Base-by-base conservation (phyloP, 139 green algal species). In the Chlamydomonas sp. region DNA sequence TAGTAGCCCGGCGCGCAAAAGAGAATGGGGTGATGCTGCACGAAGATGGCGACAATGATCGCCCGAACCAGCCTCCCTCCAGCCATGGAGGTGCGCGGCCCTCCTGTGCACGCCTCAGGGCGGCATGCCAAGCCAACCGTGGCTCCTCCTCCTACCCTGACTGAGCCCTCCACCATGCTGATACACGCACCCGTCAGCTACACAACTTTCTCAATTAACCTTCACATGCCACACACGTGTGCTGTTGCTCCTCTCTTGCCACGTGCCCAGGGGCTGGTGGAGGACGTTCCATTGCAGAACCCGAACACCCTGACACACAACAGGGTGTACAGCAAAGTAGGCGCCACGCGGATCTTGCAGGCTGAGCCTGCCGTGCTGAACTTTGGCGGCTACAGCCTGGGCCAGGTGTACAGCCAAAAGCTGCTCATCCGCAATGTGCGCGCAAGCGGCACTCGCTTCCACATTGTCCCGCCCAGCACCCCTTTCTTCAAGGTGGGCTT, bases 311-410 rank as follows among this genome's bases (percentile, higher is more conserved):
- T 93, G 17, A 92, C 88, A 4, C 61, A 90, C 17, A 93, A 93
- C 75, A 69, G 89, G 9, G 87, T 91, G 4, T 93, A 91, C 77
- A 62, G 79, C 68, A 89, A 91, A 72, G 64, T 91, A 31, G 90
- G 90, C 17, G 77, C 7, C 61, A 93, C 86, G 17, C 71, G 61
- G 57, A n/a, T 91, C 4, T 83, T 94, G 6, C 88, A 90, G 62
- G 77, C 82, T 18, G 79, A 88, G 17, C 91, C 91, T 3, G 80
- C 79, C 5, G 87, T 94, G 16, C 16, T 94, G 57, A 89, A 94
- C 72, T 93, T 92, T 76, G 89, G 88, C 6, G 90, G 91, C 49
- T 95, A 90, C 62, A 57, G 85, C 31, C 17, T 95, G 57, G 90
- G 90, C 6, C 84, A 92, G 49, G 84, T 85, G 1, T 89, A 91